Base-by-base conservation (phyloP, 2,329 filamentous ascomycete genomes). In the Aspergillus niger region DNA sequence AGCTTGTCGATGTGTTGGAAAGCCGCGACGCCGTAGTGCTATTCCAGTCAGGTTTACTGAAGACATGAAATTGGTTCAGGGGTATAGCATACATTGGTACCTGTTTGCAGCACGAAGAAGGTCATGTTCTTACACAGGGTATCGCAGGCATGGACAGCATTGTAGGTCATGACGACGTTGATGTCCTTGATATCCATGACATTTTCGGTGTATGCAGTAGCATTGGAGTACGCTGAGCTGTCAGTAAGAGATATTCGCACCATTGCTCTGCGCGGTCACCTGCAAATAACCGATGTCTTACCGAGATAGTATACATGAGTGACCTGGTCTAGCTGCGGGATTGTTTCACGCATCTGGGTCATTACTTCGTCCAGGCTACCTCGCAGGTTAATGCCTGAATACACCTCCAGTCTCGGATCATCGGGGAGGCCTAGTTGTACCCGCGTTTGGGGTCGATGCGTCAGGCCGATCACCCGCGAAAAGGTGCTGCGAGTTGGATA, bases 221-320 rank as follows among this genome's bases (percentile, higher is more conserved):
- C 63, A 58, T 65, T 64, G 26, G 61, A 60, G 41, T 66, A 68
- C 8, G 66, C 66, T 68, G 39, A 17, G 13, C 41, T 26, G 5
- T 59, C 24, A 63, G 43, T 44, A 13, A 20, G 28, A 54, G 24
- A 13, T 39, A 26, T 17, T 20, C 8, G 17, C 32, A 7, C 5
- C 7, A 5, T 39, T 15, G 24, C 4, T 2, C 20, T 44, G 15
- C 20, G 4, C 11, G 20, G 41, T 44, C 22, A 15, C 3, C 20
- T 13, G 5, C 5, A 0, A 13, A 44, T 11, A 44, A 24, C 4
- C 5, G 44, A 30, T 47, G 20, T 10, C 69, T 32, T 61, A 77
- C 76, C 76, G 43, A 75, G 75, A 62, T 79, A 81, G 63, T 78
- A 81, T 8, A 81, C 74, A 62, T 81, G 78, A 1, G 77, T 80